These are phyloP conservation scores for Backusella parvicylindrica DNA, from an alignment of 192 early-diverging fungal species.

Conservation along the genomic window DNA sequence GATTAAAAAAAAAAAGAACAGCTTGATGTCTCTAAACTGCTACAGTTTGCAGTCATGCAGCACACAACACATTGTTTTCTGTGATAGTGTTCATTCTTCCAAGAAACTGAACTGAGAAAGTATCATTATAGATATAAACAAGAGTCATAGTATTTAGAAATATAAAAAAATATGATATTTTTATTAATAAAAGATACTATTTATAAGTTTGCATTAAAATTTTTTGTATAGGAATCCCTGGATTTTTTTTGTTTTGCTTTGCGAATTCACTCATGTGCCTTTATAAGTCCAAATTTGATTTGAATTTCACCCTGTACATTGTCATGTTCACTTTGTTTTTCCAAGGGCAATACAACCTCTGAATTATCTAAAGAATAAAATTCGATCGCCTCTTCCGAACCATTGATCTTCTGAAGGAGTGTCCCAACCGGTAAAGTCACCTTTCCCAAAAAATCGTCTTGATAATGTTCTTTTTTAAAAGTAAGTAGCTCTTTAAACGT, in stretches of 20 bases:
- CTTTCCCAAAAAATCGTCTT: slow-evolving; percentile 64
- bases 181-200: too few species aligned
- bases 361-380: slow-evolving; percentile 11
- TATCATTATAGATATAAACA: too few species aligned
- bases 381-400: slow-evolving; percentile 6
- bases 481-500: slow-evolving; percentile 10
- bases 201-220: too few species aligned
- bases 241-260: too few species aligned
- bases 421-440: slow-evolving; percentile 48
- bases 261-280: slow-evolving; percentile 5
- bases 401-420: slow-evolving; percentile 18
- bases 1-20: too few species aligned
- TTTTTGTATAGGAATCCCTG: not conserved
- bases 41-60: too few species aligned
- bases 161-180: too few species aligned
- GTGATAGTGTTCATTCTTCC: too few species aligned
- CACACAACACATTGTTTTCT: too few species aligned
- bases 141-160: too few species aligned
- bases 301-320: slow-evolving; percentile 28
- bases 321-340: slow-evolving; percentile 29
- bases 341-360: slow-evolving; percentile 14
- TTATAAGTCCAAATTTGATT: slow-evolving; percentile 29
- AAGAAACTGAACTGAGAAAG: too few species aligned
- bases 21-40: too few species aligned
- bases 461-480: slow-evolving; percentile 69